These are phyloP conservation scores for Penstemon eatonii DNA, from an alignment of 257 asterid genomes.

Conservation along the genomic window DNA sequence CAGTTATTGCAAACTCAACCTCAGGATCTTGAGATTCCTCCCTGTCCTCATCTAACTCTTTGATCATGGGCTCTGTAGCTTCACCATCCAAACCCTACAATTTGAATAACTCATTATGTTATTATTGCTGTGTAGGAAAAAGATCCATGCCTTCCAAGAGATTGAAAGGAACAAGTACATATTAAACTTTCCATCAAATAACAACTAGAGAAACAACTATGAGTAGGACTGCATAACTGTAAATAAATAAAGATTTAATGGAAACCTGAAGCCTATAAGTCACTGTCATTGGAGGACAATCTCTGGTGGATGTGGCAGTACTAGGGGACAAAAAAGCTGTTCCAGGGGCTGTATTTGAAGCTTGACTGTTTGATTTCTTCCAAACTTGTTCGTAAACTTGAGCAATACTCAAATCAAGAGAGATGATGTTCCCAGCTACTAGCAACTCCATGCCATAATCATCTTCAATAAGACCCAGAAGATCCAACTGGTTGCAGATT, in stretches of 20 bases:
- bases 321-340: slow-evolving; percentile 63
- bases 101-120: slow-evolving; percentile 27
- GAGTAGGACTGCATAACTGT: slow-evolving; percentile 15
- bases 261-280: slow-evolving; percentile 96
- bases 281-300: slow-evolving; percentile 94
- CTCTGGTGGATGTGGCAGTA: slow-evolving; percentile 70
- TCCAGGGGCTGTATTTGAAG: slow-evolving; percentile 67
- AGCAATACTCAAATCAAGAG: slow-evolving; percentile 91
- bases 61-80: slow-evolving; percentile 99
- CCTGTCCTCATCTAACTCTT: slow-evolving; percentile 96
- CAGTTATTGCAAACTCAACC: slow-evolving; percentile 94
- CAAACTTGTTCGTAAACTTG: slow-evolving; percentile 96
- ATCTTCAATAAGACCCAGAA: slow-evolving; percentile 91
- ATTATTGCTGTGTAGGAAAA: slow-evolving; percentile 1
- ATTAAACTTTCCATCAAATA: not conserved
- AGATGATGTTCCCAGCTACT: slow-evolving; percentile 92
- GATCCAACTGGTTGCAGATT: slow-evolving; percentile 97
- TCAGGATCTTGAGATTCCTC: slow-evolving; percentile 99
- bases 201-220: not conserved
- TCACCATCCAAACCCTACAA: slow-evolving; percentile 98
- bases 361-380: slow-evolving; percentile 84
- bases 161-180: not conserved
- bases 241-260: slow-evolving; percentile 16
- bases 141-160: not conserved
- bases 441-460: slow-evolving; percentile 98